Conservation (phyloP, 805 yeast genomes). For the Sungouiella blattae region DNA sequence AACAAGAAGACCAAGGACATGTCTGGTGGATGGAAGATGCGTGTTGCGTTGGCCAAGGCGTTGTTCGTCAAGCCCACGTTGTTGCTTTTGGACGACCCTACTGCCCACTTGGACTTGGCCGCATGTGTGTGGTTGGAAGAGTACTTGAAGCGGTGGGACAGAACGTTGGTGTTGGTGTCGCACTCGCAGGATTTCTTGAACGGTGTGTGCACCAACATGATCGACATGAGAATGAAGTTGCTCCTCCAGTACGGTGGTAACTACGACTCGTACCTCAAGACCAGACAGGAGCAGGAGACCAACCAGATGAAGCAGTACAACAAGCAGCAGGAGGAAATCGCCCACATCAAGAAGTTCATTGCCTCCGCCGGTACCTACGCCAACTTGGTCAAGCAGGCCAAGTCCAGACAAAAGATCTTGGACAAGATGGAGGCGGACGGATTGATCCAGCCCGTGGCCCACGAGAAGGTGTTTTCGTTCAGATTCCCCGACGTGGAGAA, state of each 20-base stretch:
- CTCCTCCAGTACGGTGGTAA: constrained; percentile 90
- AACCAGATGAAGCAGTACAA: constrained; percentile 97
- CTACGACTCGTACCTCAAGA: constrained; percentile 94
- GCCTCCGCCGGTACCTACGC: constrained; percentile 99
- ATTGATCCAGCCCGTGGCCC: constrained; percentile 84
- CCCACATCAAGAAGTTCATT: constrained; percentile 96
- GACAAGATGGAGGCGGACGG: constrained; percentile 99
- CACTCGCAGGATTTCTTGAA: constrained; percentile 99
- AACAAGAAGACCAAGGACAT: constrained; percentile 94
- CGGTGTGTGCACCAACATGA: constrained; percentile 97
- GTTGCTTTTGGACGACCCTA: constrained; percentile 93
- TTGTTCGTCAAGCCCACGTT: constrained; percentile 96
- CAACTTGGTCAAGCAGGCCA: constrained; percentile 96
- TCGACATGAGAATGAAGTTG: constrained; percentile 88
- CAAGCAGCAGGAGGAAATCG: constrained; percentile 98
- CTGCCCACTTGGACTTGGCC: constrained; percentile 98
- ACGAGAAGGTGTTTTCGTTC: constrained; percentile 91
- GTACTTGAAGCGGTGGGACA: constrained; percentile 90
- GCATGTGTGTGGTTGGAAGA: constrained; percentile 99
- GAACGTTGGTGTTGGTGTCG: constrained; percentile 89
- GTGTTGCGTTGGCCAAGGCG: constrained; percentile 97
- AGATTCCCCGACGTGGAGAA: constrained; percentile 93
- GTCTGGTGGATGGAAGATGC: constrained; percentile 99
- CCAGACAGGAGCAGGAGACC: constrained; percentile 88
- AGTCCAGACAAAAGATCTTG: constrained; percentile 97